phyloP scores from a whole-genome alignment of 257 asterid species.

The Verbena officinalis region DNA sequence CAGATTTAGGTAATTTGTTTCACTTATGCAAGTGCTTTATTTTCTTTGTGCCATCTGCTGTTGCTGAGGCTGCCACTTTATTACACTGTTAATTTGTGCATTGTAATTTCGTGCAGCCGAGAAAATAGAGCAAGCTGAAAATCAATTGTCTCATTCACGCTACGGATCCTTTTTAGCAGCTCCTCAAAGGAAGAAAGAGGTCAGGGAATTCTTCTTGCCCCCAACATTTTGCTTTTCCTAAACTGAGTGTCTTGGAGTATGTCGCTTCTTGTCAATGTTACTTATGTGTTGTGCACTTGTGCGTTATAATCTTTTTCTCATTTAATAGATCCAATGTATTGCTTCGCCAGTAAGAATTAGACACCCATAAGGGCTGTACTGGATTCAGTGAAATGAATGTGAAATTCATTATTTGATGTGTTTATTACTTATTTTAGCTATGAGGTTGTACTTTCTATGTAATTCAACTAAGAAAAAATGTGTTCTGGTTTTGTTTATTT shows the following conservation, averaged over 20 bases:
- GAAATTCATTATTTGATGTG: not conserved
- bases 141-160: conserved; percentile 85
- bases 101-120: conserved; percentile 64
- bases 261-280: not conserved
- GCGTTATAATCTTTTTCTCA: not conserved
- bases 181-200: conserved; percentile 92
- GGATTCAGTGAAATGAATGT: not conserved
- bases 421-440: not conserved
- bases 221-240: not conserved
- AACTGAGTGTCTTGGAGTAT: not conserved
- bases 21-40: conserved; percentile 1
- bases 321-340: not conserved
- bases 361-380: not conserved
- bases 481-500: not conserved
- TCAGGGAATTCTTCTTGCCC: conserved; percentile 31
- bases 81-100: conserved; percentile 17
- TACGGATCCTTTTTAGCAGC: conserved; percentile 72
- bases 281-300: conserved; percentile 1
- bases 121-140: conserved; percentile 97
- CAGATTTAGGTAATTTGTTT: conserved; percentile 74
- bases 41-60: not conserved
- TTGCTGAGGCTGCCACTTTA: conserved; percentile 19
- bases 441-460: not conserved
- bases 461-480: not conserved
- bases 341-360: not conserved